A percentile compares a stretch with the other conserved stretches of the same genome.
Conservation (phyloP, 257 asterid genomes). For the Fraxinus anomala region DNA sequence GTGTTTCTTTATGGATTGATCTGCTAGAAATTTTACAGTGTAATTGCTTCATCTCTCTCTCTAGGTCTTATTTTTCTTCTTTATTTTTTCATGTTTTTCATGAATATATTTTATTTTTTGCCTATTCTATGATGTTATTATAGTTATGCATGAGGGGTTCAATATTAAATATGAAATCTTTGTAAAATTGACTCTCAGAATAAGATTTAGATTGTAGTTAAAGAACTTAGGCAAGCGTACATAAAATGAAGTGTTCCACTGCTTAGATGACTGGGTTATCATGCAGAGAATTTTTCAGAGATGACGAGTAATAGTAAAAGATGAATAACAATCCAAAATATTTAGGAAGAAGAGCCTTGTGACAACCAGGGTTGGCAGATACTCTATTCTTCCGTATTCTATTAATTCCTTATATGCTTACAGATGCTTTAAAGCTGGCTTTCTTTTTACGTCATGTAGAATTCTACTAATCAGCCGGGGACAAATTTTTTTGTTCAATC, state of each 20-base stretch:
- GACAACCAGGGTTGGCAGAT: background rate
- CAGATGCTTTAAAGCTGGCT: background rate
- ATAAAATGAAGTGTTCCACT: background rate
- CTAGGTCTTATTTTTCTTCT: background rate
- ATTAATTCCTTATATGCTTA: background rate
- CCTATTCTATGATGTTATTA: background rate
- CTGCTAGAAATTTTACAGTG: background rate
- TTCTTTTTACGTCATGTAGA: background rate
- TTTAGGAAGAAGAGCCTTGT: background rate
- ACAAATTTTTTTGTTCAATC: background rate
- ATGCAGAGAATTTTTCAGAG: background rate
- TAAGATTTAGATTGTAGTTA: background rate
- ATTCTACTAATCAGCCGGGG: background rate
- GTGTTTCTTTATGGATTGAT: background rate
- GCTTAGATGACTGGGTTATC: background rate
- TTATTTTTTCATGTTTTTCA: background rate
- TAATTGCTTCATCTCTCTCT: background rate
- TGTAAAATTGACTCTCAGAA: background rate
- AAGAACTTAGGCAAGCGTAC: background rate
- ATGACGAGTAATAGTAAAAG: background rate
- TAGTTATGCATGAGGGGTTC: background rate
- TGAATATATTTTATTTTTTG: background rate
- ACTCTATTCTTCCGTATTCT: background rate
- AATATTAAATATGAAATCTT: background rate
- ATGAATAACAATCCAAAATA: background rate